Base-by-base conservation (phyloP, 805 yeast genomes). In the Kodamaea neixiangensis region DNA sequence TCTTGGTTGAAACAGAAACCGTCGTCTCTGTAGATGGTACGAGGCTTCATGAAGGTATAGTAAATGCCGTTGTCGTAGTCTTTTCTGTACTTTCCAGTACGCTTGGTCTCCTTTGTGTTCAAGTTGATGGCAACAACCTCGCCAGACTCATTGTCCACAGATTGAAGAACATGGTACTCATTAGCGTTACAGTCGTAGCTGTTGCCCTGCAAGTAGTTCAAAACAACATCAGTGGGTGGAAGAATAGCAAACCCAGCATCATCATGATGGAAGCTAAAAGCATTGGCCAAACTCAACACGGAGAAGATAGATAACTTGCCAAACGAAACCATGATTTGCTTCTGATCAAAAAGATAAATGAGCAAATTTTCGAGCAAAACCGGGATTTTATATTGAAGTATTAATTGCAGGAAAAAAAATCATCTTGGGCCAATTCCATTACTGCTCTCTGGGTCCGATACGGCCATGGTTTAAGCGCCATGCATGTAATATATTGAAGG, bases 171-270 rank as follows among this genome's bases (percentile, higher is more conserved):
- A 25, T 52, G 51, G 44, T 51, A 54, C 15, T 43, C 53, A 7
- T 19, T 15, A 10, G 53, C 43, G 19, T 46, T 21, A 18, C 7
- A 22, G 14, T 52, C 50, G 38, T 52, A 42, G 14, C 29, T 17
- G 17, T 42, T 14, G 9, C 13, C 35, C 25, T 46, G 37, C 50
- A 54, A 52, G 25, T 51, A 44, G 13, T 22, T 15, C 39, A 49
- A 38, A 18, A 54, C 57, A 14, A 52, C 50, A 7, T 49, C 48
- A n/a, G 55, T 52, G n/a, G 57, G 57, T 13, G 57, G 57, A 10
- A 54, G 49, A 33, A 54, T 48, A 25, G 57, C 57, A 40, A 34
- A 50, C 25, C 57, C 57, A 13, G 44, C 19, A 10, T 45, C 54
- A 21, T 54, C 52, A 31, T 43, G 57, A 39, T 47, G 46, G 21